Base-by-base conservation (phyloP, 805 yeast species). In the Candida pseudoglaebosa region DNA sequence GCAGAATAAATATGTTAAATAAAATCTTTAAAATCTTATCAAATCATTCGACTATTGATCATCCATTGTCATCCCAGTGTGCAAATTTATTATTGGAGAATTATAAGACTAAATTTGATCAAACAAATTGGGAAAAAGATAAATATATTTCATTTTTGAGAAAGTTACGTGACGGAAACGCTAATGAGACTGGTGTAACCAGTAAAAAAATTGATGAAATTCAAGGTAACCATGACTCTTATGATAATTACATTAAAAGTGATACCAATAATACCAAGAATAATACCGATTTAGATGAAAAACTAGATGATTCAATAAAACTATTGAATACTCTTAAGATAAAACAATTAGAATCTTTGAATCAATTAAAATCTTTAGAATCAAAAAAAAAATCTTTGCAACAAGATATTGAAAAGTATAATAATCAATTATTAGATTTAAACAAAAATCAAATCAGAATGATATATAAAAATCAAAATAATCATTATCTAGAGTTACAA, bases 51-150 rank as follows among this genome's bases (percentile, higher is more conserved):
- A 88, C 82, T 43, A 72, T 91, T 12, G 95, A 87, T 46, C 72
- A 67, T 52, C 99, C 99, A 0, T 78, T 93, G 12, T 91, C 98
- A 50, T 71, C 72, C 17, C 97, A 90, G 32, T 93, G 99, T 58
- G 84, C 93, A 5, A 77, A 73, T 31, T 56, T 72, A 15, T 59
- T 91, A 18, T 66, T 84, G 8, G 79, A 76, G 7, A 81, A 80
- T 40, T 70, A 88, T 57, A 82, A 80, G 50, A 57, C 65, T 9
- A 81, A 81, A 48, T 84, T 84, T 56, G 91, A 84, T 43, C 84
- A 78, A 39, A 75, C 82, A 4, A 76, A 83, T 14, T 73, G 72
- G 44, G 96, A 91, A 50, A 79, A 91, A 46, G 95, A 89, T 36
- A 73, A 77, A 2, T 93, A 89, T 55, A 63, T 80, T 13, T 76